Base-by-base conservation (phyloP, 2,329 filamentous ascomycete genomes). In the Stachybotrys elegans region DNA sequence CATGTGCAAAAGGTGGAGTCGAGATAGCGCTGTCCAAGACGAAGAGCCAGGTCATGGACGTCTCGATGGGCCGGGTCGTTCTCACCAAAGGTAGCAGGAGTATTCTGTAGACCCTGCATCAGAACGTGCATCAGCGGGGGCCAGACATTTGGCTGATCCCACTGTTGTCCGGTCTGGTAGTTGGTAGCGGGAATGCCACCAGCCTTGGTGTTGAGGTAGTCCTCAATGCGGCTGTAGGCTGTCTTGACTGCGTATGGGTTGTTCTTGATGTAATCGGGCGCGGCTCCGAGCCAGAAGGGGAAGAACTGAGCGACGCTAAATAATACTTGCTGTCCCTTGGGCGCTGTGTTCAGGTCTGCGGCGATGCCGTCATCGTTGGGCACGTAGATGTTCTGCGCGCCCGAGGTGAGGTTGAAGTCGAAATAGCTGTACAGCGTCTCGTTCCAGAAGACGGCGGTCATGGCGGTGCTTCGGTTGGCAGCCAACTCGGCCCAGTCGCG, bases 121-220 rank as follows among this genome's bases (percentile, higher is more conserved):
- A 84, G 66, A 35, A 81, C 70, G 60, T 86, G 79, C 66, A 81
- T 77, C 40, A 84, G 70, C 4, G 81, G 81, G 11, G 83, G 82
- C 83, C 83, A 86, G 21, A 85, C 82, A 53, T 81, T 85, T 0
- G 81, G 81, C 57, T 84, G 75, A 44, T 86, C 83, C 83, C 83
- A 86, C 57, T 86, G 82, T 67, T 86, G 75, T 13, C 76, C 76
- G 0, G 81, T 79, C 37, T 61, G 54, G 45, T 79, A 65, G 54
- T 84, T 85, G 4, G 80, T 83, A 0, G 82, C 78, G 3, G 81
- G 71, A 36, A 85, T 77, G 27, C 75, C 81, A 27, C 83, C 82
- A 0, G 62, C 59, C 12, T 72, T 70, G 22, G 62, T 57, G 11
- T 75, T 68, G 6, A 86, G 72, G 25, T 78, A 72, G 43, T 66